Percentiles rank a stretch among this genome's conserved stretches.
Evolutionary conservation across 2,329 filamentous ascomycete species (phyloP).

Genomic region (Fusarium nygamai): DNA sequence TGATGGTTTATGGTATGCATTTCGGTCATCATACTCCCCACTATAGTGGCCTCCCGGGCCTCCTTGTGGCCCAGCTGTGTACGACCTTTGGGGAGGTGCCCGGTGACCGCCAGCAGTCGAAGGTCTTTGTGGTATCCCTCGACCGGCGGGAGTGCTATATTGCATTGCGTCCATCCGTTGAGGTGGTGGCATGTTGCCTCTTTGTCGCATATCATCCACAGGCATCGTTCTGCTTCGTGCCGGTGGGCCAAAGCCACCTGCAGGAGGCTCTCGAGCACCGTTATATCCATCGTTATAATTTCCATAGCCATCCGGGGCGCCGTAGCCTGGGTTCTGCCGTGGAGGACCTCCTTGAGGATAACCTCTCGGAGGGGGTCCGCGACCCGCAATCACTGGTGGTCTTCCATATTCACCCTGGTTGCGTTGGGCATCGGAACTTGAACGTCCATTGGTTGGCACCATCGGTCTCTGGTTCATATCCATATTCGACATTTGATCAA

Average conservation of each 20-base stretch:
- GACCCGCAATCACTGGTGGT: constrained; percentile 40
- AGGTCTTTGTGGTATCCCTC: constrained; percentile 61
- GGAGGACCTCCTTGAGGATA: constrained; percentile 48
- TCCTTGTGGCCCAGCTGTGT: constrained; percentile 54
- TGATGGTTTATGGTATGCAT: constrained; percentile 44
- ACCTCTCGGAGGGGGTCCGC: constrained; percentile 45
- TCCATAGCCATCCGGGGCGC: constrained; percentile 37
- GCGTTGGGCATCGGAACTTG: constrained; percentile 43
- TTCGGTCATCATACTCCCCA: constrained; percentile 45
- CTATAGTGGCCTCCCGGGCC: constrained; percentile 49
- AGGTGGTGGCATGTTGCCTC: constrained; percentile 49
- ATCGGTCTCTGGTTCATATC: constrained; percentile 46
- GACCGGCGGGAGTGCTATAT: constrained; percentile 57
- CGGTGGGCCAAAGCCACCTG: constrained; percentile 60
- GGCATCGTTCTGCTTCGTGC: constrained; percentile 72
- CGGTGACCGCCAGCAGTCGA: constrained; percentile 64
- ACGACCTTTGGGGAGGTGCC: constrained; percentile 63
- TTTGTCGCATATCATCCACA: constrained; percentile 55
- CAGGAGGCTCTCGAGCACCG: constrained; percentile 44
- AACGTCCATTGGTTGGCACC: constrained; percentile 31
- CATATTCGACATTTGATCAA: constrained; percentile 50
- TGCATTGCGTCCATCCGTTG: constrained; percentile 57
- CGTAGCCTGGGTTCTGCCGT: constrained; percentile 39
- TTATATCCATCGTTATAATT: constrained; percentile 44
- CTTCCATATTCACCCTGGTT: constrained; percentile 42